phyloP scores from a whole-genome alignment of 2,329 filamentous ascomycete species.

The Plectosphaerella plurivora region DNA sequence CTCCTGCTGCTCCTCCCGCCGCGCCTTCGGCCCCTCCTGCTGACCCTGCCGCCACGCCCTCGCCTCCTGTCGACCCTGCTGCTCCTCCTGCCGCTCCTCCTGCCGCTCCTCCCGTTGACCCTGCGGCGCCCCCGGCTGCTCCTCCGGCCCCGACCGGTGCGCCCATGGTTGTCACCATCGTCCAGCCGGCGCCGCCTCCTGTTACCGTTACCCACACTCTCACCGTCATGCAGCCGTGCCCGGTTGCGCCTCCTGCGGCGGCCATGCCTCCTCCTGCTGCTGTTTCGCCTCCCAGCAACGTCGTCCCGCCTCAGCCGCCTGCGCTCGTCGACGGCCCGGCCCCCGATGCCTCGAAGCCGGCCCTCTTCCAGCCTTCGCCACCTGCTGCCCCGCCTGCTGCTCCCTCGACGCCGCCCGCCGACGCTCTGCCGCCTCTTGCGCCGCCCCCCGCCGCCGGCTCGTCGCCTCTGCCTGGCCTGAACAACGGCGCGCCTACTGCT shows the following conservation, averaged over 20 bases:
- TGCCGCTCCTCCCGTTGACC: conserved; percentile 2
- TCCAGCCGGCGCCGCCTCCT: conserved; percentile 3
- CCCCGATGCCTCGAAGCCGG: not conserved
- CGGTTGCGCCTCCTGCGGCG: conserved; percentile 6
- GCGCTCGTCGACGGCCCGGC: not conserved
- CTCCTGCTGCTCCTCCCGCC: conserved; percentile 2
- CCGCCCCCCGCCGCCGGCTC: conserved; percentile 2
- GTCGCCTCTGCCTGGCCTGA: conserved; percentile 1
- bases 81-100: conserved; percentile 2
- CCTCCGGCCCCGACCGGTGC: conserved; percentile 6
- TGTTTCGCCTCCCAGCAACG: not conserved
- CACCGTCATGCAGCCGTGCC: conserved; percentile 10
- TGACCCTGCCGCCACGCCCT: conserved; percentile 1
- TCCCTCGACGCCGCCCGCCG: conserved; percentile 8
- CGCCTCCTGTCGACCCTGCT: not conserved
- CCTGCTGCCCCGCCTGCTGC: conserved; percentile 4
- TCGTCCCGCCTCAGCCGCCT: conserved; percentile 3
- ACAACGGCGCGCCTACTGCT: conserved; percentile 1
- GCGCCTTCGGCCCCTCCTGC: conserved; percentile 2
- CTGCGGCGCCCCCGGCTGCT: conserved; percentile 2
- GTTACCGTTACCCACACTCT: conserved; percentile 22
- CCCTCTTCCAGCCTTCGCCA: conserved; percentile 2
- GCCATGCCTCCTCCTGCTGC: not conserved
- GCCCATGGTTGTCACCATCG: conserved; percentile 1
- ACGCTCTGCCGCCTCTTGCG: not conserved